A percentile compares a stretch with the other conserved stretches of the same genome.
Evolutionary conservation across 2,329 filamentous ascomycete species (phyloP).

Genomic region (Herpotrichia juniperi): DNA sequence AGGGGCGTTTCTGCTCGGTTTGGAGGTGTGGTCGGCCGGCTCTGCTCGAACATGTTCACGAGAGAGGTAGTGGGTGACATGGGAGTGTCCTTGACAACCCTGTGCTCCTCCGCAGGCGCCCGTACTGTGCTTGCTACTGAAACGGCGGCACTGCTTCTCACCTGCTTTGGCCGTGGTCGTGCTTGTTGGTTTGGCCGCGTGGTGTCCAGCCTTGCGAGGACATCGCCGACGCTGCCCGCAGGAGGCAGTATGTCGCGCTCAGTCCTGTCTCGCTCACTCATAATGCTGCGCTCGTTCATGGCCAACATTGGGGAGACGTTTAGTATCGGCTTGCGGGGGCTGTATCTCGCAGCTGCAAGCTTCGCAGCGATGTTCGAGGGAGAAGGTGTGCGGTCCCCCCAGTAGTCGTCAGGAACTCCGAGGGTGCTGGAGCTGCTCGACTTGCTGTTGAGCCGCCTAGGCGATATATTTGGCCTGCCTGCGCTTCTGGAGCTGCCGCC

Average conservation of each 20-base stretch:
- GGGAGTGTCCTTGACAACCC: constrained; percentile 60
- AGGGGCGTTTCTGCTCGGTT: constrained; percentile 21
- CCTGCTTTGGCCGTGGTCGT: constrained; percentile 8
- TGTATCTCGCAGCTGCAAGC: constrained; percentile 66
- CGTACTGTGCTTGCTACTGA: constrained; percentile 16
- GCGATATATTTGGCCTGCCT: constrained; percentile 29
- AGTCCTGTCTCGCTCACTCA: constrained; percentile 29
- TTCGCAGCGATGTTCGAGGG: constrained; percentile 68
- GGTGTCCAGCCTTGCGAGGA: constrained; percentile 37
- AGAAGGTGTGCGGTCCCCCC: constrained; percentile 50
- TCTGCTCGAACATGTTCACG: constrained; percentile 72
- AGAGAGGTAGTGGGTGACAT: constrained; percentile 69
- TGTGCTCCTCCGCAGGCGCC: constrained; percentile 17
- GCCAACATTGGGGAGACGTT: constrained; percentile 16
- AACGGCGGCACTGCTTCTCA: constrained; percentile 21
- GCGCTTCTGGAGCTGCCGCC: constrained; percentile 33
- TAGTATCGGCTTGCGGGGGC: constrained; percentile 46
- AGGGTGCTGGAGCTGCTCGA: constrained; percentile 38
- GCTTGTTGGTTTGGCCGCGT: constrained; percentile 19
- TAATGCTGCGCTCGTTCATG: constrained; percentile 14
- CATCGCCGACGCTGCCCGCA: constrained; percentile 39
- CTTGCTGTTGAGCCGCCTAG: constrained; percentile 28
- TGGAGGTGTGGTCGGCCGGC: constrained; percentile 30
- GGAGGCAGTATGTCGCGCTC: constrained; percentile 39
- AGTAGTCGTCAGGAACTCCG: constrained; percentile 31